Conservation (phyloP, 2,329 filamentous ascomycete genomes). For the Talaromyces sp. region DNA sequence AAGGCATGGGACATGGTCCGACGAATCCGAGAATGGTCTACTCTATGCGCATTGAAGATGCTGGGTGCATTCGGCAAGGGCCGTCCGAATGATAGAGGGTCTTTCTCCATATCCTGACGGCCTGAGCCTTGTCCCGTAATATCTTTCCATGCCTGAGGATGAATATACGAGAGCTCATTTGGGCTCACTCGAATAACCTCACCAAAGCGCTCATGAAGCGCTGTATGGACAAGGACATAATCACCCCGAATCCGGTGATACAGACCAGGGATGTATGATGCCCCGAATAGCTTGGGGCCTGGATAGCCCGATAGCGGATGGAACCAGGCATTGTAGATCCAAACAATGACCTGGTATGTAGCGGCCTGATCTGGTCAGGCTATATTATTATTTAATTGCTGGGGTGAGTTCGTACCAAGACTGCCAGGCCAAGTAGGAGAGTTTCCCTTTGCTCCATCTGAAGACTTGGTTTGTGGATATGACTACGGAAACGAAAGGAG, state of each 20-base stretch:
- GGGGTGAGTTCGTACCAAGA: not conserved
- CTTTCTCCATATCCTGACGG: not conserved
- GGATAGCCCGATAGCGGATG: not conserved
- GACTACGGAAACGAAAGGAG: not conserved
- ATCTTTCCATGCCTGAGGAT: constrained; percentile 8
- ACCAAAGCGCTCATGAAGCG: not conserved
- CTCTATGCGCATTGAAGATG: constrained; percentile 22
- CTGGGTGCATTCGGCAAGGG: not conserved
- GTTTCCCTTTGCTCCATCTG: not conserved
- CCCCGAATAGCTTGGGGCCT: not conserved
- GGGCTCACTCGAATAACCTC: constrained; percentile 6
- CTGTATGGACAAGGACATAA: not conserved
- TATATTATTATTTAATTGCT: not conserved
- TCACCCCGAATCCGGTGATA: not conserved
- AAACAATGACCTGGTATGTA: not conserved
- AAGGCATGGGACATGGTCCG: constrained; percentile 30
- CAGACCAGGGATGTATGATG: not conserved
- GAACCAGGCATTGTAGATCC: not conserved
- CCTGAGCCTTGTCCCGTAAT: not conserved
- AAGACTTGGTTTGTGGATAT: not conserved
- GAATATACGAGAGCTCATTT: constrained; percentile 7
- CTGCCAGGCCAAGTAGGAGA: not conserved
- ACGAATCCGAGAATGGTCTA: constrained; percentile 27
- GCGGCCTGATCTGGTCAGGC: not conserved
- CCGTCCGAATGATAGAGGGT: not conserved